Conservation (phyloP, 768 basidiomycete species). For the Dacryopinax spathularia region DNA sequence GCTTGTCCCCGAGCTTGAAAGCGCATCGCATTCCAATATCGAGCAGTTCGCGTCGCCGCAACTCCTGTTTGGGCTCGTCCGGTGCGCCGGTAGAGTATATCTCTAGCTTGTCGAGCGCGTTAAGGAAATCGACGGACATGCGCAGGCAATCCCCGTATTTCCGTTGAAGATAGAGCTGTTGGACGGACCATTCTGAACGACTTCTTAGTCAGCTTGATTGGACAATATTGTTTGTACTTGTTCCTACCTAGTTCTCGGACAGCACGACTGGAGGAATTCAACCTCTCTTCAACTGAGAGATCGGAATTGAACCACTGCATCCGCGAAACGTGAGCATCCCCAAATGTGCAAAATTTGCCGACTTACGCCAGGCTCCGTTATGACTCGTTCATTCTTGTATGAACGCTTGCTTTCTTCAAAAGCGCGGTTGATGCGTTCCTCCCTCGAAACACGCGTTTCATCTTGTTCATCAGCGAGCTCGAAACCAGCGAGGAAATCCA, state of each 20-base stretch:
- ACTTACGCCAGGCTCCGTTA: conserved; percentile 7
- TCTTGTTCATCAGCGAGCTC: conserved; percentile 5
- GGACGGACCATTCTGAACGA: conserved; percentile 8
- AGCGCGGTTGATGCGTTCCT: conserved; percentile 8
- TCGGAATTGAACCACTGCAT: background rate
- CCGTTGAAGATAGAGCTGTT: conserved; percentile 7
- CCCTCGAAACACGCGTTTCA: background rate
- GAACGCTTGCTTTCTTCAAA: conserved; percentile 11
- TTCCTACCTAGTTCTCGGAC: background rate
- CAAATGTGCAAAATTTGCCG: background rate
- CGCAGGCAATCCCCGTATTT: conserved; percentile 6
- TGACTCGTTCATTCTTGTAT: conserved; percentile 9
- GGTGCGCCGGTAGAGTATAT: background rate
- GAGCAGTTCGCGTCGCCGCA: conserved; percentile 7
- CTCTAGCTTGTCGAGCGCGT: background rate
- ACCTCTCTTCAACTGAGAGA: background rate
- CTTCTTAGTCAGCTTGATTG: background rate
- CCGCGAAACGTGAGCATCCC: background rate
- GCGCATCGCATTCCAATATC: conserved; percentile 11
- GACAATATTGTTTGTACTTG: background rate
- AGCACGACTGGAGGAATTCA: background rate
- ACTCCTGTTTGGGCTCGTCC: background rate
- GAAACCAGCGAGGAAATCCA: conserved; percentile 3
- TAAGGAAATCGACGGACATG: background rate
- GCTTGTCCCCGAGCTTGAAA: background rate